A percentile compares a stretch with the other conserved stretches of the same genome.
These are phyloP conservation scores for Fusarium sp. DNA, from an alignment of 2,329 filamentous ascomycete species.

Conservation along the genomic window DNA sequence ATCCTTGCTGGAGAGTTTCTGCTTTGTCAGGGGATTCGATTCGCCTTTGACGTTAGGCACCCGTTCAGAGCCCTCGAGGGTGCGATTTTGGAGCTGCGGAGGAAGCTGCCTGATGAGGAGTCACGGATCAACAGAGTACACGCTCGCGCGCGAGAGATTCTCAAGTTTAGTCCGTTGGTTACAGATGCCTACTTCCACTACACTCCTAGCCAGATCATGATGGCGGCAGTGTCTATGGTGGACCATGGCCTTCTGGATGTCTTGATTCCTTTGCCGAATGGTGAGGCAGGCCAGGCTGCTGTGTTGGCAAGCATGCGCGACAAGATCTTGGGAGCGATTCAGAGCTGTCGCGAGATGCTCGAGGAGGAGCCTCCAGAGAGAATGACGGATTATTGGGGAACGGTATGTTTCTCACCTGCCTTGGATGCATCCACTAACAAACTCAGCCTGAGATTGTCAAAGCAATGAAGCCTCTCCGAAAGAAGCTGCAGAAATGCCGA, in stretches of 20 bases:
- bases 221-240: slow-evolving; percentile 81
- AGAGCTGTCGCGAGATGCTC: slow-evolving; percentile 65
- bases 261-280: slow-evolving; percentile 55
- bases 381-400: slow-evolving; percentile 66
- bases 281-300: slow-evolving; percentile 40
- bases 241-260: slow-evolving; percentile 72
- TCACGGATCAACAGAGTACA: slow-evolving; percentile 72
- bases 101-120: slow-evolving; percentile 72
- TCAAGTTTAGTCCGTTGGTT: slow-evolving; percentile 84
- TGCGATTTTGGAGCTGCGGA: slow-evolving; percentile 83
- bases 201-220: slow-evolving; percentile 93
- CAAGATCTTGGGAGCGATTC: slow-evolving; percentile 63
- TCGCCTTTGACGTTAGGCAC: slow-evolving; percentile 93
- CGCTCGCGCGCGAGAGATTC: slow-evolving; percentile 75
- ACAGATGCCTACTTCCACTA: slow-evolving; percentile 98
- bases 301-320: slow-evolving; percentile 51
- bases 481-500: slow-evolving; percentile 78
- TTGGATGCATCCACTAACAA: slow-evolving; percentile 28
- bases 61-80: slow-evolving; percentile 91
- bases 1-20: slow-evolving; percentile 93
- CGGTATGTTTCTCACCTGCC: slow-evolving; percentile 51
- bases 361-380: slow-evolving; percentile 68
- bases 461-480: slow-evolving; percentile 68
- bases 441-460: slow-evolving; percentile 57
- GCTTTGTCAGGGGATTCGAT: slow-evolving; percentile 90